Evolutionary conservation across 768 basidiomycete species (phyloP).

Genomic region (Lactarius tabidus): DNA sequence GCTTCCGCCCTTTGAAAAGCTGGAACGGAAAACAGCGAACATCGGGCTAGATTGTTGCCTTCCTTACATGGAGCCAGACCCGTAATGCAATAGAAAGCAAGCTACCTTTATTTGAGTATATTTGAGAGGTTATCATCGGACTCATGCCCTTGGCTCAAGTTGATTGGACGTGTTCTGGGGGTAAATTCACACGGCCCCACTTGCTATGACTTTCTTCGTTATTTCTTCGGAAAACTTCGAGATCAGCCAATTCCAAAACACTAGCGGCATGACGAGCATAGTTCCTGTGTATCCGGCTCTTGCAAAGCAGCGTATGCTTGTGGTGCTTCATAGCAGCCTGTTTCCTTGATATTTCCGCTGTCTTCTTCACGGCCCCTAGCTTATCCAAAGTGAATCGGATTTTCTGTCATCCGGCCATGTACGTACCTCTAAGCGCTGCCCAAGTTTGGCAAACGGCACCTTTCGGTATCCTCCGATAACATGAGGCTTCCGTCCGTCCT

Average conservation of each 20-base stretch:
- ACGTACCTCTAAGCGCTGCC: neutral
- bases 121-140: neutral
- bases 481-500: neutral
- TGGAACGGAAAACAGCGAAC: neutral
- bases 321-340: neutral
- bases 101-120: constrained; percentile 8
- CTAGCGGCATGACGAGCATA: neutral
- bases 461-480: constrained; percentile 8
- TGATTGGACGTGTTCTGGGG: neutral
- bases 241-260: neutral
- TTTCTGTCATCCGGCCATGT: neutral
- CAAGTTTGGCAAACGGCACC: constrained; percentile 2
- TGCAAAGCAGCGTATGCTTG: neutral
- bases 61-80: constrained; percentile 13
- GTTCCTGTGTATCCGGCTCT: neutral
- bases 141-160: constrained; percentile 1
- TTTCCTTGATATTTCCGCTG: neutral
- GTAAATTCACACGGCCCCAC: constrained; percentile 3
- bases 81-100: constrained; percentile 21
- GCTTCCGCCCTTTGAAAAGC: constrained; percentile 44
- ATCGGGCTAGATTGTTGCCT: constrained; percentile 5
- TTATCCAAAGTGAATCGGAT: neutral
- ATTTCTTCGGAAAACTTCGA: constrained; percentile 10
- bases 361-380: neutral
- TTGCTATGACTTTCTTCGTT: neutral